Evolutionary conservation across 345 rosid genomes (phyloP), one percentile per base, ranked within the genome.

Genomic region (Populus nigra): DNA sequence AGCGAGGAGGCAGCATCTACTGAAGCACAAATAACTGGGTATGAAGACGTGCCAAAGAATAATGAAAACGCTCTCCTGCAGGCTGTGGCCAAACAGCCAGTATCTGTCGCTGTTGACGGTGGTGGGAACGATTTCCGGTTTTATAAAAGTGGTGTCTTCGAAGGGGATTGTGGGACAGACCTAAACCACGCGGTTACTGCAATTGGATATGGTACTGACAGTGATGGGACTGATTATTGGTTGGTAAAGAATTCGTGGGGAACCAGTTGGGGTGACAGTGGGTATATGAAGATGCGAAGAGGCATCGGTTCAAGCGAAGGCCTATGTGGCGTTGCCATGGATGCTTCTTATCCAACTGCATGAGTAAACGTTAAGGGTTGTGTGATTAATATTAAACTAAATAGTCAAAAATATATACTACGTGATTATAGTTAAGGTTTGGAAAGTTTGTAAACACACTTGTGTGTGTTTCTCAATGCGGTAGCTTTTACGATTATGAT

Each of bases 191-290:
- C 83, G 1, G 87, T 88, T 39, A 86, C 90, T 1, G 72, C 86
- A 0, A 81, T 91, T 41, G 96, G 96, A n/a, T 91, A 90, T 2
- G 93, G 91, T 18, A 74, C 72, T 23, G 73, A 45, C 55, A 20
- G n/a, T 1, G 84, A 76, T 7, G 91, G 91, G 36, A 76, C 78
- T 3, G 84, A 85, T 78, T 90, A 90, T 62, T 90, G 90, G 92
- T 45, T 87, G 79, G 81, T 85, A 18, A 89, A 89, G 90, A 89
- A 89, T 71, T 91, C 96, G 2, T 89, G 96, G 92, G 93, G 93
- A 5, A 31, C 50, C 0, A 25, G 72, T 38, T 91, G 92, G 91
- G 91, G 91, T 4, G 93, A 91, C 65, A 20, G 45, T 4, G 95
- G 93, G 39, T 89, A 82, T 68, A 86, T 89, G 53, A 88, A 84